These are phyloP conservation scores for Mediolabrus comicus DNA, from an alignment of 108 stramenopile genomes.

Conservation along the genomic window DNA sequence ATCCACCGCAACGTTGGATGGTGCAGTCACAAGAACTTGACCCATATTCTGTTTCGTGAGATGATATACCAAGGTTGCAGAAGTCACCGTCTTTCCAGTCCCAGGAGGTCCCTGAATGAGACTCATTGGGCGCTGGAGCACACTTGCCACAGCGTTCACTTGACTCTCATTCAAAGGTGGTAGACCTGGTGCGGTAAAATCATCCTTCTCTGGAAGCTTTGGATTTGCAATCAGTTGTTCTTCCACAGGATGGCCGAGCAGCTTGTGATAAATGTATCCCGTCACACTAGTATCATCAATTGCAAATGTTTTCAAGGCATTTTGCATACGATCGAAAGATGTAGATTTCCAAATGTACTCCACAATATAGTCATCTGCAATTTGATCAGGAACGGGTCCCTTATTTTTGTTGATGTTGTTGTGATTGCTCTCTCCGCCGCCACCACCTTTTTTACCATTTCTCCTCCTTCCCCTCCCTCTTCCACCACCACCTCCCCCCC, in stretches of 20 bases:
- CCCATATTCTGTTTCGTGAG: constrained; percentile 93
- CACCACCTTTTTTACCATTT: constrained; percentile 15
- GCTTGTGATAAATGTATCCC: constrained; percentile 96
- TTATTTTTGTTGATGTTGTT: constrained; percentile 2
- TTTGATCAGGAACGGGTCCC: constrained; percentile 69
- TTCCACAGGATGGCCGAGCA: constrained; percentile 96
- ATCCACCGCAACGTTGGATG: constrained; percentile 98
- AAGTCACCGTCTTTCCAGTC: constrained; percentile 94
- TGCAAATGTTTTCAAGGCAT: constrained; percentile 96
- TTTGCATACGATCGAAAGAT: constrained; percentile 98
- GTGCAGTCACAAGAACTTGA: constrained; percentile 96
- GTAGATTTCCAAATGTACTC: constrained; percentile 98
- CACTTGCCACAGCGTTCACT: constrained; percentile 85
- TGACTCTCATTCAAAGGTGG: constrained; percentile 96
- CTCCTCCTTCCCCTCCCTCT: constrained; percentile 14
- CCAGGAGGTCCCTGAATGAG: constrained; percentile 98
- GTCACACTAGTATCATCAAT: constrained; percentile 96
- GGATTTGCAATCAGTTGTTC: constrained; percentile 86
- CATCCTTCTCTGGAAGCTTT: constrained; percentile 57
- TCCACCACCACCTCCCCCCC: constrained; percentile 17
- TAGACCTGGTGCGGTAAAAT: constrained; percentile 89
- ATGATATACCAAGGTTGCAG: constrained; percentile 96
- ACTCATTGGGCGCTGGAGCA: constrained; percentile 90
- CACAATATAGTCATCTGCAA: constrained; percentile 91
- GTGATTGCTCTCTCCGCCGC: constrained; percentile 2